Conservation (phyloP, 2,329 filamentous ascomycete species). For the Lizonia empirigonia region DNA sequence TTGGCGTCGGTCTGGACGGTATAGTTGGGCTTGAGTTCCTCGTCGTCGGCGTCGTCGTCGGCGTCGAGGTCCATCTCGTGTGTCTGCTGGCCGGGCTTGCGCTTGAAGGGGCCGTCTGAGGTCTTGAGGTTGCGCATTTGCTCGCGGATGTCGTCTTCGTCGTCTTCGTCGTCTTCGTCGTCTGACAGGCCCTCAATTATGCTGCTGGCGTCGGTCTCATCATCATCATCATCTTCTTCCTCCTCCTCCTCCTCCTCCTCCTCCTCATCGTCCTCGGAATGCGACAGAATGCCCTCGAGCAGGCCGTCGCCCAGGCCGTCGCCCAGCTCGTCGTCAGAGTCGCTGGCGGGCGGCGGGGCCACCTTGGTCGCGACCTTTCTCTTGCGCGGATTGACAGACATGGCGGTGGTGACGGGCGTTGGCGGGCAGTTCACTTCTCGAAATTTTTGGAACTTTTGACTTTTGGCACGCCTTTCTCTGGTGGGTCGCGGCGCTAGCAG, state of each 20-base stretch:
- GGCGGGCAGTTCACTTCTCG: constrained; percentile 16
- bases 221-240: constrained; percentile 30
- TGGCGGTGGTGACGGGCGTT: constrained; percentile 20
- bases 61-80: constrained; percentile 25
- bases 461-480: no score
- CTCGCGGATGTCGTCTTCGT: constrained; percentile 50
- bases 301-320: constrained; percentile 48
- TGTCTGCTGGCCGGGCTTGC: constrained; percentile 22
- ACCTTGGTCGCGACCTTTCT: constrained; percentile 51
- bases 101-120: constrained; percentile 28
- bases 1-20: constrained; percentile 80
- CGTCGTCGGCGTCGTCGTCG: constrained; percentile 38
- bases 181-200: constrained; percentile 42
- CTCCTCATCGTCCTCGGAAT: constrained; percentile 43
- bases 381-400: constrained; percentile 57
- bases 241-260: constrained; percentile 27
- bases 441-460: constrained; percentile 28
- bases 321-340: constrained; percentile 44
- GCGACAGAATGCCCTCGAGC: constrained; percentile 51
- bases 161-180: constrained; percentile 36
- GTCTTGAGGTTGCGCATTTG: constrained; percentile 53
- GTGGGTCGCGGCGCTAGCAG: constrained; percentile 9
- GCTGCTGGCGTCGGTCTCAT: constrained; percentile 40
- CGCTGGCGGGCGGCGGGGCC: constrained; percentile 33
- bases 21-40: constrained; percentile 56